These are phyloP conservation scores for Pachyrhizus erosus DNA, from an alignment of 306 rosid species.

Conservation along the genomic window DNA sequence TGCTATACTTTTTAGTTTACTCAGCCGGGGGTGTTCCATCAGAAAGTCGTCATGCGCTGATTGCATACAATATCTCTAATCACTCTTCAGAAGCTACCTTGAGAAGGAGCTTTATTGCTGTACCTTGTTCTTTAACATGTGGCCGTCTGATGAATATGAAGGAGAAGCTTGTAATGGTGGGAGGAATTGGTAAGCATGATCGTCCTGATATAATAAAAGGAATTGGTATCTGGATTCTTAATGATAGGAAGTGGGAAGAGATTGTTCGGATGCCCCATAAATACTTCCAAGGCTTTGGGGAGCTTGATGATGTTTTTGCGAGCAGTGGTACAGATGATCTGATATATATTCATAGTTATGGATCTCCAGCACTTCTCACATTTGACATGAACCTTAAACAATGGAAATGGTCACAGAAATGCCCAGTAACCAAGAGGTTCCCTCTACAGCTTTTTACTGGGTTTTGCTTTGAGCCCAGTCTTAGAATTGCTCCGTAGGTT, in stretches of 20 bases:
- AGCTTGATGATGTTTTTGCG: conserved; percentile 92
- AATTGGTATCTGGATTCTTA: conserved; percentile 91
- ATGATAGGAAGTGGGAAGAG: conserved; percentile 81
- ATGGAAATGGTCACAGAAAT: conserved; percentile 97
- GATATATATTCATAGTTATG: conserved; percentile 90
- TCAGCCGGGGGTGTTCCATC: conserved; percentile 69
- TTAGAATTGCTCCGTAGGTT: conserved; percentile 76
- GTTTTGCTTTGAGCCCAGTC: conserved; percentile 96
- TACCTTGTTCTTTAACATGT: conserved; percentile 90
- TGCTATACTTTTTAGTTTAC: conserved; percentile 81
- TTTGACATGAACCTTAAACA: conserved; percentile 71
- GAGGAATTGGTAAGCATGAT: conserved; percentile 85
- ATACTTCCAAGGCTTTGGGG: conserved; percentile 96
- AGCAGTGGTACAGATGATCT: conserved; percentile 87
- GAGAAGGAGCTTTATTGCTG: conserved; percentile 66
- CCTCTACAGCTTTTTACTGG: conserved; percentile 96
- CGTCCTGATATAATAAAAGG: conserved; percentile 93
- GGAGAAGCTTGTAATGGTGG: conserved; percentile 97
- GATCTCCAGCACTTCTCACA: conserved; percentile 85
- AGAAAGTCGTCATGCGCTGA: conserved; percentile 73
- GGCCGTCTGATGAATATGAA: conserved; percentile 92
- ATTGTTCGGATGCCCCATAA: conserved; percentile 87
- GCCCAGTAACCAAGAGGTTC: conserved; percentile 86
- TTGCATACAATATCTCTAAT: conserved; percentile 63
- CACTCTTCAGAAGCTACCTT: conserved; percentile 58